phyloP scores from a whole-genome alignment of 495 filamentous ascomycete genomes.

The Aspergillus kassunensis region DNA sequence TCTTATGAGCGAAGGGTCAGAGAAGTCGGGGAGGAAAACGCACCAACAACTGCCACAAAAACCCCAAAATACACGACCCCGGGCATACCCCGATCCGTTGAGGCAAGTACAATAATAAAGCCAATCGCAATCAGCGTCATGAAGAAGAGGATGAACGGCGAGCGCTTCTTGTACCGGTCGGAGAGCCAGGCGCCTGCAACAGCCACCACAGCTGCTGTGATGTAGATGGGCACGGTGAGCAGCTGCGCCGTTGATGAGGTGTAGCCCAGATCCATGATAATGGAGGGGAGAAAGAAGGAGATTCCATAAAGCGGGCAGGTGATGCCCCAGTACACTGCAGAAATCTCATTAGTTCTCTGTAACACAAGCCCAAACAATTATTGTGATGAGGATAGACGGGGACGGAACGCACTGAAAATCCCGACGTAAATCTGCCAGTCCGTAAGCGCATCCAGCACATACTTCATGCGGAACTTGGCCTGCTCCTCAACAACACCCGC shows the following conservation, averaged over 20 bases:
- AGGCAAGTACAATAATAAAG: constrained; percentile 55
- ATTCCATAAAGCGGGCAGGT: constrained; percentile 70
- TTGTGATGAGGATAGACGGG: background rate
- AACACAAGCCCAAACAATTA: background rate
- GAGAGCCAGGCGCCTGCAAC: constrained; percentile 48
- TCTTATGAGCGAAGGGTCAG: constrained; percentile 17
- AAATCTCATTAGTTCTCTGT: too few species aligned
- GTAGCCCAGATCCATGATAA: constrained; percentile 63
- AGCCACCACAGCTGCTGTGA: constrained; percentile 32
- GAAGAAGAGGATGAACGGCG: constrained; percentile 60
- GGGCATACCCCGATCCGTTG: constrained; percentile 44
- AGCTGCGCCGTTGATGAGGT: constrained; percentile 62
- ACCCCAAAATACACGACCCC: constrained; percentile 69
- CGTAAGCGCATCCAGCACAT: constrained; percentile 58
- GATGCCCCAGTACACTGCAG: constrained; percentile 57
- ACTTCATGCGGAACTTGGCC: constrained; percentile 57
- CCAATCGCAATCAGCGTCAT: constrained; percentile 59
- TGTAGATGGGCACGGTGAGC: constrained; percentile 62
- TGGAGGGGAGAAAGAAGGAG: constrained; percentile 67
- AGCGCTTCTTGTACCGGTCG: constrained; percentile 57
- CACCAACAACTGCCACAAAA: constrained; percentile 64
- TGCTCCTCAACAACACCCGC: constrained; percentile 31
- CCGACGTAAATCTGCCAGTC: constrained; percentile 75
- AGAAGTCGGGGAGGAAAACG: constrained; percentile 30
- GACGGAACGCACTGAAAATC: constrained; percentile 35